Evolutionary conservation across 108 stramenopile genomes (phyloP), one percentile per base, ranked within the genome.

Genomic region (Pseudonitzschia multistriata): DNA sequence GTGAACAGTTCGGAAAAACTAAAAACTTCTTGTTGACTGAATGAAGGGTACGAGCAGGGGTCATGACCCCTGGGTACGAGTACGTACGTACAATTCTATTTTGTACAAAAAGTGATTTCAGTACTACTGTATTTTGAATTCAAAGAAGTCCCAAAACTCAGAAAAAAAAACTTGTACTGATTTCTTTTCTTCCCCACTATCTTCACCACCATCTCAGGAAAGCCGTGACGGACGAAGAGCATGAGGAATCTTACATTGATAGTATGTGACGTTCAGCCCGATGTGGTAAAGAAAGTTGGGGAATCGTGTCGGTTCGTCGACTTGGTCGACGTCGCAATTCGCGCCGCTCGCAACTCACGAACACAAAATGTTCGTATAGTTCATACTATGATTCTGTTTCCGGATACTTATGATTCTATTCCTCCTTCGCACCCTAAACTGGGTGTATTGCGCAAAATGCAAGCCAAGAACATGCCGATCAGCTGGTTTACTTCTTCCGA

Each of bases 231-330:
- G n/a, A n/a, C n/a, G n/a, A n/a, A n/a, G n/a, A n/a, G 42, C 15
- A 59, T 59, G 57, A 59, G 35, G 19, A 59, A 59, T 5, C 31
- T 59, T n/a, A 49, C 60, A 5, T 31, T 74, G 1, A 31, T 74
- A 15, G 66, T 74, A 3, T 78, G 77, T 36, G 77, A 78, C 74
- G 55, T 78, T 0, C 77, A 78, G 49, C 73, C 73, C 15, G 77
- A 78, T 49, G 67, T 69, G 21, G 24, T 70, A 21, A 68, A 69
- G 36, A 72, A 66, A 35, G 27, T 77, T 11, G 36, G 34, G 52
- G 13, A 34, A 27, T 49, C 47, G 19, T 60, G 21, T 36, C 35
- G 27, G 37, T 69, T 61, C 29, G 33, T 69, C 6, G 49, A 73
- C 66, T 34, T 54, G 25, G 52, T 81, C 27, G 34, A 39, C 37